Percentiles rank a stretch among this genome's conserved stretches.
Evolutionary conservation across 257 asterid species (phyloP).

Genomic region (Lavandula angustifolia): DNA sequence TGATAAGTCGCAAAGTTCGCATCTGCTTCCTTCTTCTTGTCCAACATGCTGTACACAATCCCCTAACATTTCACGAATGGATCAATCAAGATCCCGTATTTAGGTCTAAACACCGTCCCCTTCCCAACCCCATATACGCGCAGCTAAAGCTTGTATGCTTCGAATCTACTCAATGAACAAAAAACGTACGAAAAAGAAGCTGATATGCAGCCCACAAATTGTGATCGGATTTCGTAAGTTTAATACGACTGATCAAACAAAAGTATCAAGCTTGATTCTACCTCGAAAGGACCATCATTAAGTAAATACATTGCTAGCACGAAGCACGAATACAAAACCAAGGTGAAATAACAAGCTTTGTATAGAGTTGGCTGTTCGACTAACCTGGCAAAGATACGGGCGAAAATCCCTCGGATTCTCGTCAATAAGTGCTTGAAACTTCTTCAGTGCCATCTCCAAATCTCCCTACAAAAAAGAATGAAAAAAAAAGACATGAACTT

Average conservation of each 20-base stretch:
- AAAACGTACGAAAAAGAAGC: background rate
- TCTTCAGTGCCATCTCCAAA: conserved; percentile 68
- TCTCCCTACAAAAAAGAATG: conserved; percentile 67
- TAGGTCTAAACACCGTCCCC: too few relatives aligned
- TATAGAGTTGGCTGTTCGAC: conserved; percentile 5
- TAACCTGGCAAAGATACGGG: conserved; percentile 90
- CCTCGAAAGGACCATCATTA: background rate
- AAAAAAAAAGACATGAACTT: background rate
- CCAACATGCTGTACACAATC: conserved; percentile 73
- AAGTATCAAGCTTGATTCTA: background rate
- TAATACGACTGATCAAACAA: too few relatives aligned
- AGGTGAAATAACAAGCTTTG: background rate
- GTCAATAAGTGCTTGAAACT: conserved; percentile 65
- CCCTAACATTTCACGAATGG: conserved; percentile 51
- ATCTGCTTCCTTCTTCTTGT: conserved; percentile 68
- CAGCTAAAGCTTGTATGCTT: background rate
- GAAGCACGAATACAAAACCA: background rate
- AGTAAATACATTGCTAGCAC: background rate
- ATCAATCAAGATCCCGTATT: background rate
- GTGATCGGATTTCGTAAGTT: too few relatives aligned
- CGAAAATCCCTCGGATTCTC: conserved; percentile 96
- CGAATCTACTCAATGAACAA: background rate
- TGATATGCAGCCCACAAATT: background rate
- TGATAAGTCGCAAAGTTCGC: conserved; percentile 69
- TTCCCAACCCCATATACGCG: background rate